A percentile compares a stretch with the other conserved stretches of the same genome.
These are phyloP conservation scores for Aspergillus awamori DNA, from an alignment of 2,329 filamentous ascomycete genomes.

Conservation along the genomic window DNA sequence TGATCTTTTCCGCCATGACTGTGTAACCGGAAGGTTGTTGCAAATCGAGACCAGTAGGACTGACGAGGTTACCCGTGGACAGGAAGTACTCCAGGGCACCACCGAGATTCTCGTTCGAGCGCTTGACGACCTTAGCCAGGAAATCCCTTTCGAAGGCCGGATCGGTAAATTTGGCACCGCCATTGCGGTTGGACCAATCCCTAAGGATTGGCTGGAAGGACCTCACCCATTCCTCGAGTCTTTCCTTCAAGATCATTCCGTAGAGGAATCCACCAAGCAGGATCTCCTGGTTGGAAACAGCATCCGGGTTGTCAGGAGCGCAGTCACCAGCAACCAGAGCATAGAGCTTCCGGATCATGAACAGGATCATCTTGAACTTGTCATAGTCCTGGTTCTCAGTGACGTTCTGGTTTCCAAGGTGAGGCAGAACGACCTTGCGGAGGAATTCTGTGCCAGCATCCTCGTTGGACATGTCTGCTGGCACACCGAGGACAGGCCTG, in stretches of 20 bases:
- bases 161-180: slow-evolving; percentile 67
- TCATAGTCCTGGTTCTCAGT: slow-evolving; percentile 82
- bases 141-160: slow-evolving; percentile 80
- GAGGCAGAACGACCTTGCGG: slow-evolving; percentile 84
- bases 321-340: slow-evolving; percentile 90
- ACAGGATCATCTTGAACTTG: slow-evolving; percentile 91
- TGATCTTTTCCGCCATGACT: slow-evolving; percentile 97
- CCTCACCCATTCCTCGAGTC: slow-evolving; percentile 85
- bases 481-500: slow-evolving; percentile 79
- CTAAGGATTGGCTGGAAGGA: slow-evolving; percentile 58
- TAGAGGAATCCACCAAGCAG: slow-evolving; percentile 91
- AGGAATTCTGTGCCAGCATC: slow-evolving; percentile 91
- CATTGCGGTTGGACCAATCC: slow-evolving; percentile 59
- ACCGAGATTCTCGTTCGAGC: slow-evolving; percentile 86
- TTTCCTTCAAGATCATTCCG: slow-evolving; percentile 93
- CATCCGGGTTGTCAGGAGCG: slow-evolving; percentile 91
- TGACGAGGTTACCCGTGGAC: slow-evolving; percentile 90
- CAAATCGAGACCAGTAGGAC: slow-evolving; percentile 86
- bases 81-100: slow-evolving; percentile 90
- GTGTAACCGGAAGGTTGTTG: slow-evolving; percentile 95
- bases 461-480: slow-evolving; percentile 81
- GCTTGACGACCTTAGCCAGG: slow-evolving; percentile 72
- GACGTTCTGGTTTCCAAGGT: slow-evolving; percentile 83
- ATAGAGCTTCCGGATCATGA: slow-evolving; percentile 97
- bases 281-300: slow-evolving; percentile 94